phyloP scores from a whole-genome alignment of 139 green algal genomes.

The Chlamydomonas schloesseri region DNA sequence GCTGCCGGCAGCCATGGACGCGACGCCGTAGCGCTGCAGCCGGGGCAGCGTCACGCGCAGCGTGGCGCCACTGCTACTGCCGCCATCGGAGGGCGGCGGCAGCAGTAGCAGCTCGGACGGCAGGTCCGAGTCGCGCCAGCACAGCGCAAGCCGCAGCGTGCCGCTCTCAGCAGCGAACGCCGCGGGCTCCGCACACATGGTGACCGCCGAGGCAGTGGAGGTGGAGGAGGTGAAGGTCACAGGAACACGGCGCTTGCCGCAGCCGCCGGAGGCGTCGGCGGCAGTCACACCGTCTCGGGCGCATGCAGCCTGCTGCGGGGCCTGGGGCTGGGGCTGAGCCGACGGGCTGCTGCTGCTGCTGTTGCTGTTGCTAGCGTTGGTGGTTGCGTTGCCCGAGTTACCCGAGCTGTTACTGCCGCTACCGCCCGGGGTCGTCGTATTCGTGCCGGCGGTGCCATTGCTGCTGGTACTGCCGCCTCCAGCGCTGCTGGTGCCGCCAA shows the following conservation, averaged over 20 bases:
- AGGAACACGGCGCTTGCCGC: too few species aligned
- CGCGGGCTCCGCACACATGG: conserved; percentile 1
- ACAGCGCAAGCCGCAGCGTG: background rate
- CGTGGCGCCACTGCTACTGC: background rate
- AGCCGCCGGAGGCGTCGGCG: too few species aligned
- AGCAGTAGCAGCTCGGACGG: background rate
- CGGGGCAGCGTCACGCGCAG: background rate
- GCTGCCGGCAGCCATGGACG: conserved; percentile 6
- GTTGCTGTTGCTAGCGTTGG: background rate
- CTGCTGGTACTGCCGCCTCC: background rate
- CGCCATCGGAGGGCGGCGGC: background rate
- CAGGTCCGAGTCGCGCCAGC: background rate
- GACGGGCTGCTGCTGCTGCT: background rate
- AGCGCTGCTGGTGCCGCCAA: background rate
- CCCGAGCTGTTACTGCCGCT: too few species aligned
- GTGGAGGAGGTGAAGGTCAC: background rate
- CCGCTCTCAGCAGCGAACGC: background rate
- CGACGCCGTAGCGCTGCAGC: background rate
- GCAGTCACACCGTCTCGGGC: too few species aligned
- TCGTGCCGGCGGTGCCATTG: too few species aligned
- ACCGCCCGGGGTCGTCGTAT: too few species aligned
- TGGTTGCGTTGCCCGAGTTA: background rate
- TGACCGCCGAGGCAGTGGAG: background rate
- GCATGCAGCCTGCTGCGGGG: background rate
- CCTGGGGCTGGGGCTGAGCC: background rate